phyloP scores from a whole-genome alignment of 83 land plant genomes.

The Diphasiastrum complanatum region DNA sequence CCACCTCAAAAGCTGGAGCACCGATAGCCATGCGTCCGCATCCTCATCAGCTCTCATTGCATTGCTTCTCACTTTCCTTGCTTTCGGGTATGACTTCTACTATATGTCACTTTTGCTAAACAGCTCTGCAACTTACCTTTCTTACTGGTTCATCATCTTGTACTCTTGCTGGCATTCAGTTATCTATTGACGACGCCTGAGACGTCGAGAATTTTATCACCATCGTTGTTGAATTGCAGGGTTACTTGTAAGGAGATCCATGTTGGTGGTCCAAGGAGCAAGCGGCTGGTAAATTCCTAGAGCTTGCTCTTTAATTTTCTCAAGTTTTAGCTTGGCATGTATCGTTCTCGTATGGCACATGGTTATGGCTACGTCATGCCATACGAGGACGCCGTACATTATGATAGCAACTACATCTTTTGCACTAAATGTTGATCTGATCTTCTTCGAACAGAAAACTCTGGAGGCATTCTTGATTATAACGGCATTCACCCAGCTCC shows the following conservation, averaged over 20 bases:
- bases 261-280: slow-evolving; percentile 42
- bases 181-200: not conserved
- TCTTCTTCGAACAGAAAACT: slow-evolving; percentile 27
- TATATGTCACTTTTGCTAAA: not conserved
- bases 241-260: slow-evolving; percentile 66
- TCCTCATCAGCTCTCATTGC: slow-evolving; percentile 49
- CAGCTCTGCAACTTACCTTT: not conserved
- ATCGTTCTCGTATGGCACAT: not conserved
- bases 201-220: not conserved
- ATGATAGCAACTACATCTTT: too few relatives aligned
- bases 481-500: slow-evolving; percentile 46
- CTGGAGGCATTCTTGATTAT: slow-evolving; percentile 64
- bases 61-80: slow-evolving; percentile 59
- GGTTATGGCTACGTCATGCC: not conserved
- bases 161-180: not conserved
- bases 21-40: slow-evolving; percentile 54
- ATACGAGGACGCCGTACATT: too few relatives aligned
- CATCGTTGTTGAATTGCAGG: slow-evolving; percentile 19
- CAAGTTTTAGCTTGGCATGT: not conserved
- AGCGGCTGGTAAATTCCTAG: slow-evolving; percentile 39
- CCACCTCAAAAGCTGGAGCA: slow-evolving; percentile 61
- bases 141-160: not conserved
- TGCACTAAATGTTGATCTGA: too few relatives aligned
- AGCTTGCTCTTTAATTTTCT: not conserved
- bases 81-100: slow-evolving; percentile 50